Base-by-base conservation (phyloP, 768 basidiomycete species). In the Boletus rufocinnamomeus region DNA sequence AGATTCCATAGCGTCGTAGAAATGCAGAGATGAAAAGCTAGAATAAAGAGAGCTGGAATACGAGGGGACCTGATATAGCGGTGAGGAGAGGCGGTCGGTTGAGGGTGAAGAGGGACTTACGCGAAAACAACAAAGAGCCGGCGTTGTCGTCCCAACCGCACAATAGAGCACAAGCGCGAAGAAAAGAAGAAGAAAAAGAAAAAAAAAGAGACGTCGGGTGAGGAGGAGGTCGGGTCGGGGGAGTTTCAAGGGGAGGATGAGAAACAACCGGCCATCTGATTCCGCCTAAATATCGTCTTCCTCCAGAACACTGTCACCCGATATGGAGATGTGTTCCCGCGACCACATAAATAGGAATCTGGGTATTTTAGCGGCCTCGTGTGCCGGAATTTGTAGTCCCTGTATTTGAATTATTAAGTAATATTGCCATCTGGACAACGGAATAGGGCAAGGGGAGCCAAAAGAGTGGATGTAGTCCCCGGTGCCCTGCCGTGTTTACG, bases 1-100 rank as follows among this genome's bases (percentile, higher is more conserved):
- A 48, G 77, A 77, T 64, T 83, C 82, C 79, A 82, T 80, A 66
- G 62, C 60, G 64, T 61, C 50, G 63, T 38, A 49, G 46, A 55
- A 45, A 59, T 77, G 76, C 79, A 85, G 28, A 66, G 62, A 72
- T 72, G 66, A 72, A 73, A 52, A 11, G 65, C 72, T 67, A 70
- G 59, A 68, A 72, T 67, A 71, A 70, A 66, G 49, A 65, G 57
- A 60, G 65, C 71, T 71, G 70, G 69, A 67, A 69, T 69, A 69
- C 65, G 69, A 68, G 72, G 66, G 66, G 63, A 70, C 63, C 61
- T 68, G 53, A 63, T 55, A 61, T 60, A 64, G 25, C 25, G 59
- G 13, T 47, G 58, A 58, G 47, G 38, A 37, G 46, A 17, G 9
- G 52, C 14, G 3, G 35, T 27, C 27, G 34, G 50, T 0, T 25